Conservation (phyloP, 108 stramenopile genomes). For the Hondaea fermentalgiana region DNA sequence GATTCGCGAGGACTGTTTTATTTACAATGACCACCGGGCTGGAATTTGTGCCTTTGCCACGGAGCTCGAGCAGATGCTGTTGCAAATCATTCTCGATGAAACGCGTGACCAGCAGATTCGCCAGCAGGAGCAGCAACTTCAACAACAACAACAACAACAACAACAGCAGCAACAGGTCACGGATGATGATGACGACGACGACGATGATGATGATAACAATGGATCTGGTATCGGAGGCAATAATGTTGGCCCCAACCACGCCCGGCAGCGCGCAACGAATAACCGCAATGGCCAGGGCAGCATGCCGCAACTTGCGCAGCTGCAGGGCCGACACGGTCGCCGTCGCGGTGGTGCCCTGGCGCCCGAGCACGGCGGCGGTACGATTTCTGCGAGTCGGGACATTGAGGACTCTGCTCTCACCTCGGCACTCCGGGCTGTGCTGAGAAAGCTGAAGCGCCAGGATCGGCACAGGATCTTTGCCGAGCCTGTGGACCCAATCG, state of each 20-base stretch:
- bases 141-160: neutral
- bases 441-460: neutral
- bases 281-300: too few relatives aligned
- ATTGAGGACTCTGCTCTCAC: neutral
- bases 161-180: neutral
- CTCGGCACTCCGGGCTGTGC: neutral
- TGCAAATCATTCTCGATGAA: neutral
- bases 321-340: neutral
- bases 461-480: neutral
- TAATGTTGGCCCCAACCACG: too few relatives aligned
- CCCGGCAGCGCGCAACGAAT: too few relatives aligned
- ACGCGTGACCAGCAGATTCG: neutral
- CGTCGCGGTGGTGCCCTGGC: neutral
- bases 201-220: neutral
- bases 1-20: neutral
- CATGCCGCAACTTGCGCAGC: neutral
- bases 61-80: neutral
- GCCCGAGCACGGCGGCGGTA: neutral
- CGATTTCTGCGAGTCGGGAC: neutral
- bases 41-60: neutral
- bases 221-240: neutral
- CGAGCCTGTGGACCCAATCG: neutral
- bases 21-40: neutral
- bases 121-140: neutral
- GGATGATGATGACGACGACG: neutral